Conservation (phyloP, 1,139 yeast genomes). For the Candida tetrigidarum region DNA sequence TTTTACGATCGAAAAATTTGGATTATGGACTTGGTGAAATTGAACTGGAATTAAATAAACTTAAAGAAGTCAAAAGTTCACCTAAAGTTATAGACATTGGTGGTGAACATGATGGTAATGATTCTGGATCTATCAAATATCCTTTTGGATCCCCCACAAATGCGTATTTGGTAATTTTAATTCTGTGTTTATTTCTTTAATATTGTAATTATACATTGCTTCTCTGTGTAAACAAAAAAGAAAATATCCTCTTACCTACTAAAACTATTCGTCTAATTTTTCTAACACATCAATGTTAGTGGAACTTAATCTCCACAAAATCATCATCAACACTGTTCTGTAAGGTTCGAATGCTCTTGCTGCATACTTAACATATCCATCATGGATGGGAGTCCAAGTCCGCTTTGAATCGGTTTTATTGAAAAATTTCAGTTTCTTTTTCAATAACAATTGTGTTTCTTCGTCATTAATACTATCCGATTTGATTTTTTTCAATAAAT, state of each 20-base stretch:
- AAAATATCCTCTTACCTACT: not conserved
- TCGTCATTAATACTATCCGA: slow-evolving; percentile 33
- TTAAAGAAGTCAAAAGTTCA: slow-evolving; percentile 23
- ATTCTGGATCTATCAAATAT: not conserved
- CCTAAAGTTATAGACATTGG: slow-evolving; percentile 34
- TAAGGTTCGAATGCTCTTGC: slow-evolving; percentile 70
- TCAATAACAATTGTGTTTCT: slow-evolving; percentile 30
- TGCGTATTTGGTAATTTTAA: slow-evolving; percentile 12
- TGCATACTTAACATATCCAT: slow-evolving; percentile 56
- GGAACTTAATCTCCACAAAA: slow-evolving; percentile 72
- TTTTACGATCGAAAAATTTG: slow-evolving; percentile 26
- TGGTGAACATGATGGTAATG: slow-evolving; percentile 29
- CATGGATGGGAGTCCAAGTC: slow-evolving; percentile 66
- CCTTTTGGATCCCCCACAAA: not conserved
- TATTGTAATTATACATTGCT: too few species aligned
- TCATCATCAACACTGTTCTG: slow-evolving; percentile 67
- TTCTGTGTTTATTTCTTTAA: slow-evolving; percentile 10
- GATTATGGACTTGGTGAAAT: slow-evolving; percentile 45
- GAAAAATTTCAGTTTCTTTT: slow-evolving; percentile 41
- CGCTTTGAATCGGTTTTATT: slow-evolving; percentile 44
- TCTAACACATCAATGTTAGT: slow-evolving; percentile 58
- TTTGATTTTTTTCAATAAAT: slow-evolving; percentile 46
- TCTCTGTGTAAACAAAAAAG: slow-evolving; percentile 3
- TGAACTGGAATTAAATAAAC: slow-evolving; percentile 38
- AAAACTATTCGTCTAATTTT: slow-evolving; percentile 16